Evolutionary conservation across 768 basidiomycete species (phyloP), one percentile per base, ranked within the genome.

Genomic region (Dioszegia aurantiaca): DNA sequence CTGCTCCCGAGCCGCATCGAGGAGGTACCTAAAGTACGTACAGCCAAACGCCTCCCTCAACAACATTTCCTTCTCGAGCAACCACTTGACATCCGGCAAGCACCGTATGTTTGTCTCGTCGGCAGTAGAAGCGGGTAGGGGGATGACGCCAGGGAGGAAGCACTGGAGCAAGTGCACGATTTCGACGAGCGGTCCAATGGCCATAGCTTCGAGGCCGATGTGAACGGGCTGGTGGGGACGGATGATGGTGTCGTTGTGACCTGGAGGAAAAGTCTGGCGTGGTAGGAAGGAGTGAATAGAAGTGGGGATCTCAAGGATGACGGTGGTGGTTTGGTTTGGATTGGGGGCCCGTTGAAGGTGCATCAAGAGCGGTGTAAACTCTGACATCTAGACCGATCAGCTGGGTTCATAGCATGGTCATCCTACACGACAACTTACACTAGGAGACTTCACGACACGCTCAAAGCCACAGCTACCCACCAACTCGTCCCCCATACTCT

Each of bases 1-100:
- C 51, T 26, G 46, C 46, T 53, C 36, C 14, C 43, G 54, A 42
- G 54, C 27, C 4, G 54, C 54, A 43, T 33, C 54, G 14, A 55
- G 12, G 30, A 55, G 21, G 30, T 55, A 45, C 42, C 54, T 9
- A 19, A 55, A 55, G 26, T 55, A 55, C 8, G 41, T 55, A 27
- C 54, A 55, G 27, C 54, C 43, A 55, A 55, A 55, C 41, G 43
- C 54, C 54, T 55, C 54, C 30, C 54, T 43, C 41, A 55, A 24
- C 17, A 55, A 19, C 5, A 43, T 2, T 23, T 55, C 54, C 54
- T 43, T 55, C 41, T 33, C 41, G 2, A 55, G 30, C 30, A 55
- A 36, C 54, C 54, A 55, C 30, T 31, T 43, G 21, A 37, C 54
- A 4, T 55, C 41, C 6, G 54, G 54, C 51, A 53, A 40, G 14